Evolutionary conservation across 768 basidiomycete species (phyloP).

Genomic region (Leucocoprinus leucothites): DNA sequence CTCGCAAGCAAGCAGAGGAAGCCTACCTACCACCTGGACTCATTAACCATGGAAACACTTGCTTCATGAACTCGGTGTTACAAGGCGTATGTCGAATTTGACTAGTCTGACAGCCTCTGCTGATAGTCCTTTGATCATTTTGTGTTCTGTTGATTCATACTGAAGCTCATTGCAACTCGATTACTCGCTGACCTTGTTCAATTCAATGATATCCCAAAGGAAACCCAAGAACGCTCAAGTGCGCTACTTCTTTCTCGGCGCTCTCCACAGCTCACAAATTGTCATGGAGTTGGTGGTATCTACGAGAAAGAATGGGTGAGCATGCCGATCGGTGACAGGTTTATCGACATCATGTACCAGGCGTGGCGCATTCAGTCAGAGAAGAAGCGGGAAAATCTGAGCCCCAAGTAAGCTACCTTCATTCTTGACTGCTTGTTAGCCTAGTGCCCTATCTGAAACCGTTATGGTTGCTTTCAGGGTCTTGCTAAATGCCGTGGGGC

Average conservation of each 20-base stretch:
- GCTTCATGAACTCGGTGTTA: conserved; percentile 94
- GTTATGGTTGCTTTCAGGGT: conserved; percentile 27
- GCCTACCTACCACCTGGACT: conserved; percentile 72
- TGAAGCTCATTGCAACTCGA: conserved; percentile 64
- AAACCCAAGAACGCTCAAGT: conserved; percentile 35
- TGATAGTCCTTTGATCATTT: neutral
- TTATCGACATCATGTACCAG: conserved; percentile 53
- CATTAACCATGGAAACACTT: conserved; percentile 83
- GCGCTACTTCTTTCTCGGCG: conserved; percentile 42
- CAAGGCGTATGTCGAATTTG: conserved; percentile 63
- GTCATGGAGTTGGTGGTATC: conserved; percentile 49
- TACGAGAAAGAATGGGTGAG: conserved; percentile 53
- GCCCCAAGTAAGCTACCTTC: conserved; percentile 56
- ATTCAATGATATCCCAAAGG: conserved; percentile 46
- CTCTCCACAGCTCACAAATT: conserved; percentile 71
- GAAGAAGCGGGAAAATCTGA: conserved; percentile 50
- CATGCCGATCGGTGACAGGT: conserved; percentile 72
- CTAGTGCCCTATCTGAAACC: conserved; percentile 21
- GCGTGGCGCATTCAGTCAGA: conserved; percentile 64
- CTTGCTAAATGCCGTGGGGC: conserved; percentile 64
- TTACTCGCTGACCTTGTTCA: conserved; percentile 55
- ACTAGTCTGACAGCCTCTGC: neutral
- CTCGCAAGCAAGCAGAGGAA: conserved; percentile 59
- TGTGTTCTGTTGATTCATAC: neutral
- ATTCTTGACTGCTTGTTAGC: neutral